Conservation (phyloP, 805 yeast species). For the Candida hungchunana region DNA sequence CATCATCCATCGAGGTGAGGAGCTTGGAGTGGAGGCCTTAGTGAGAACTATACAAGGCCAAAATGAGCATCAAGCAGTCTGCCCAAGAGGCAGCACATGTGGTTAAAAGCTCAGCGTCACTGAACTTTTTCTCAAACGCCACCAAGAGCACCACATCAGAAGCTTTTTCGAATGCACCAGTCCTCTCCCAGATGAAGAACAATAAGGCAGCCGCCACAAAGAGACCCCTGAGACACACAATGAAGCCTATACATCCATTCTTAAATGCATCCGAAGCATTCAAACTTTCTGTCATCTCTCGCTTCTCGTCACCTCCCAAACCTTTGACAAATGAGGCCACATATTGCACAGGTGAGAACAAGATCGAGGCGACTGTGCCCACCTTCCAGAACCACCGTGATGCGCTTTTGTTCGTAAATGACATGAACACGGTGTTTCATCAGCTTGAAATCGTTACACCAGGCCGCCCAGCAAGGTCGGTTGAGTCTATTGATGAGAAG, state of each 20-base stretch:
- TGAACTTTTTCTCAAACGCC: constrained; percentile 15
- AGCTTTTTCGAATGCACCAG: constrained; percentile 2
- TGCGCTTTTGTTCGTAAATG: constrained; percentile 3
- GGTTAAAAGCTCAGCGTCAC: constrained; percentile 10
- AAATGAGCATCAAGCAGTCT: too few relatives aligned
- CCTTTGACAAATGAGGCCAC: constrained; percentile 6
- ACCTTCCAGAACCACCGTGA: constrained; percentile 6
- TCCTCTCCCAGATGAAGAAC: constrained; percentile 3
- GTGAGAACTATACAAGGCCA: too few relatives aligned
- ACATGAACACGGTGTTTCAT: constrained; percentile 3
- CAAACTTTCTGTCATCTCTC: constrained; percentile 3
- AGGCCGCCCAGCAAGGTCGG: not conserved
- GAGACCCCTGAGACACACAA: constrained; percentile 1
- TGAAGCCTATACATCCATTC: constrained; percentile 13
- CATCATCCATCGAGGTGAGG: too few relatives aligned
- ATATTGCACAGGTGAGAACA: constrained; percentile 2
- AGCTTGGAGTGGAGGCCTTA: too few relatives aligned
- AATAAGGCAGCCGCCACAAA: not conserved
- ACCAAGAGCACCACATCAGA: constrained; percentile 11
- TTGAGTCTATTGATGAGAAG: constrained; percentile 2
- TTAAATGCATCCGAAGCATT: constrained; percentile 2
- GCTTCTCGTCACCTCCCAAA: constrained; percentile 1
- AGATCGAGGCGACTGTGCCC: not conserved
- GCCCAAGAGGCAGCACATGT: constrained; percentile 3
- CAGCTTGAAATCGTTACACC: constrained; percentile 4